phyloP scores from a whole-genome alignment of 2,329 filamentous ascomycete genomes.

The Arthrobotrys iridis region DNA sequence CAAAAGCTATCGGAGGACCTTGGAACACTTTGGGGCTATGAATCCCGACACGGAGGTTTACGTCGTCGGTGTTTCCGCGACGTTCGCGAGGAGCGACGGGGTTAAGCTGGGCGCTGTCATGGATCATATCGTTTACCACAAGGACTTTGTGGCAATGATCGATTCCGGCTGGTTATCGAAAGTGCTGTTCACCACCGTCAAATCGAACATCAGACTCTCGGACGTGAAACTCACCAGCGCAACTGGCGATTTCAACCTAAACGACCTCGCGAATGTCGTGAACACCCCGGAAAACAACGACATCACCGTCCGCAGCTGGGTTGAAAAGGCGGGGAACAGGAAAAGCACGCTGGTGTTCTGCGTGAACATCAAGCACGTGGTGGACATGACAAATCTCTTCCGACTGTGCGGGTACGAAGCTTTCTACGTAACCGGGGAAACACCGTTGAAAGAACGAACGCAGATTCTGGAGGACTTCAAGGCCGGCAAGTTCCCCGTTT shows the following conservation, averaged over 20 bases:
- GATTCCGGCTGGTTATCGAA: conserved; percentile 74
- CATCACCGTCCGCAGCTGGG: conserved; percentile 85
- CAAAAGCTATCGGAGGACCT: conserved; percentile 75
- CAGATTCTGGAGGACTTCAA: conserved; percentile 80
- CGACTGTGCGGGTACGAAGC: conserved; percentile 82
- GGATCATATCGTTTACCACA: conserved; percentile 59
- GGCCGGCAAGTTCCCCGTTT: conserved; percentile 79
- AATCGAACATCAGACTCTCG: conserved; percentile 81
- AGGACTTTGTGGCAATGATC: conserved; percentile 80
- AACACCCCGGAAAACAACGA: conserved; percentile 85
- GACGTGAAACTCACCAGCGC: conserved; percentile 70
- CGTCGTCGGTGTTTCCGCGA: conserved; percentile 89
- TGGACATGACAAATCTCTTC: conserved; percentile 78
- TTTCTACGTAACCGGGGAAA: conserved; percentile 84
- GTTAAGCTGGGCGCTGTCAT: conserved; percentile 57
- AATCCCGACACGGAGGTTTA: conserved; percentile 63
- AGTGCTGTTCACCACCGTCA: conserved; percentile 92
- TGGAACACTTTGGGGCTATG: conserved; percentile 80
- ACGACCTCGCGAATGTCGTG: conserved; percentile 80
- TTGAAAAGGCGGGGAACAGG: conserved; percentile 74
- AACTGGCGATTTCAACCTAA: conserved; percentile 80
- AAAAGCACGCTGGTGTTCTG: conserved; percentile 94
- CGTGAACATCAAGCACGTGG: conserved; percentile 85
- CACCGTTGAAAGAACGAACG: conserved; percentile 73
- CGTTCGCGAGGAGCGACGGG: conserved; percentile 66